Conservation (phyloP, 345 rosid species). For the Gossypium anomalum region DNA sequence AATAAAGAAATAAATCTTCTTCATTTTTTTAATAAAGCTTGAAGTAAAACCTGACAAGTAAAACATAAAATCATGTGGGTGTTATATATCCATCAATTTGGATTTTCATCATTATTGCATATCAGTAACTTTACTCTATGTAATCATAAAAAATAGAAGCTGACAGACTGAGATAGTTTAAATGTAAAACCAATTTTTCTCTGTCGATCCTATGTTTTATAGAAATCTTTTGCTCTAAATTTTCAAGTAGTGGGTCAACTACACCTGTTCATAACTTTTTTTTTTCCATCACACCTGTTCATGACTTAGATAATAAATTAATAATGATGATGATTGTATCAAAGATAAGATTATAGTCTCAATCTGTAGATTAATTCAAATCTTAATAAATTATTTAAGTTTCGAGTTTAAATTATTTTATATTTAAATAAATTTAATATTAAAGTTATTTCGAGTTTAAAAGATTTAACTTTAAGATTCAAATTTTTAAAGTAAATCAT, state of each 20-base stretch:
- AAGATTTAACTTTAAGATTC: no score
- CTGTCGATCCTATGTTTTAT: no score
- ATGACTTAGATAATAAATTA: not conserved
- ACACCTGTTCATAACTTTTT: not conserved
- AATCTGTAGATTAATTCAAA: no score
- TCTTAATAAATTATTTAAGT: no score
- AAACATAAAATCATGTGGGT: not conserved
- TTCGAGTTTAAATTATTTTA: no score
- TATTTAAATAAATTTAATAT: no score
- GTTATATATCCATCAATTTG: not conserved
- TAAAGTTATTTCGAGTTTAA: no score
- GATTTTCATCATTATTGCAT: not conserved
- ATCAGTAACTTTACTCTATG: not conserved
- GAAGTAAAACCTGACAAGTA: not conserved
- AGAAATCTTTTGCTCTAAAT: no score
- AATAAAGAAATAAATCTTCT: not conserved
- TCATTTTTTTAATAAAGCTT: not conserved
- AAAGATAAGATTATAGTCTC: no score
- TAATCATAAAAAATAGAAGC: not conserved
- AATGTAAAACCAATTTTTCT: not conserved
- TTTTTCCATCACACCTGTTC: not conserved
- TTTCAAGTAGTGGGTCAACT: not conserved
- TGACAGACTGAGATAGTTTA: not conserved
- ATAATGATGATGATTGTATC: no score
- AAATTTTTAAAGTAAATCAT: no score